Base-by-base conservation (phyloP, 2,329 filamentous ascomycete species). In the Biscogniauxia sp. region DNA sequence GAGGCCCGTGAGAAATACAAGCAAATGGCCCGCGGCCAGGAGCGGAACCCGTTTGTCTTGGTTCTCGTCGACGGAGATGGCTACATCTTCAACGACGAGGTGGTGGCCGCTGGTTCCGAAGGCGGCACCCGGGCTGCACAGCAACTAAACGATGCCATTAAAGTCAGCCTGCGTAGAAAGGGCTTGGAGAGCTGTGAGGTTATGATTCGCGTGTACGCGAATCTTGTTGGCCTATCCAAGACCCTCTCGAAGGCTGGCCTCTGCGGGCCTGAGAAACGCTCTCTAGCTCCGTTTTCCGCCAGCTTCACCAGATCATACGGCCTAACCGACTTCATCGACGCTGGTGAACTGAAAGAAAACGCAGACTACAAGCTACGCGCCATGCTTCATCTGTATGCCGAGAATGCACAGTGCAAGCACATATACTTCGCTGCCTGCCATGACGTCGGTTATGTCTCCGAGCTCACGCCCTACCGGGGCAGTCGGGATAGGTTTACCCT, bases 371-470 rank as follows among this genome's bases (percentile, higher is more conserved):
- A 89, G 70, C 78, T 89, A 57, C 79, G 84, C 68, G 84, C 70
- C 51, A 61, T 74, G 59, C 69, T 79, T 9, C 75, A 77, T 5
- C 75, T 87, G 1, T 86, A 85, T 62, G 80, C 78, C 37, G 81
- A 86, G 53, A 85, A 84, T 65, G 74, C 78, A 3, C 83, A 87
- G 67, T 89, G 87, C 75, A 85, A 84, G 65, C 86, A 88, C 69
- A 85, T 89, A 41, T 84, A 84, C 68, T 84, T 87, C 60, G 87
- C 84, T 5, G 85, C 81, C 49, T 88, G 86, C 66, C 85, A 88
- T 65, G 84, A 88, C 65, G 77, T 77, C 23, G 81, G 82, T 55
- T 87, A 88, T 68, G 73, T 86, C 53, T 80, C 82, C 7, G 78
- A 86, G 54, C 74, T 89, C 25, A 81, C 78, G 5, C 81, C 82